phyloP scores from a whole-genome alignment of 2,329 filamentous ascomycete species.

The Ascochyta lentis region DNA sequence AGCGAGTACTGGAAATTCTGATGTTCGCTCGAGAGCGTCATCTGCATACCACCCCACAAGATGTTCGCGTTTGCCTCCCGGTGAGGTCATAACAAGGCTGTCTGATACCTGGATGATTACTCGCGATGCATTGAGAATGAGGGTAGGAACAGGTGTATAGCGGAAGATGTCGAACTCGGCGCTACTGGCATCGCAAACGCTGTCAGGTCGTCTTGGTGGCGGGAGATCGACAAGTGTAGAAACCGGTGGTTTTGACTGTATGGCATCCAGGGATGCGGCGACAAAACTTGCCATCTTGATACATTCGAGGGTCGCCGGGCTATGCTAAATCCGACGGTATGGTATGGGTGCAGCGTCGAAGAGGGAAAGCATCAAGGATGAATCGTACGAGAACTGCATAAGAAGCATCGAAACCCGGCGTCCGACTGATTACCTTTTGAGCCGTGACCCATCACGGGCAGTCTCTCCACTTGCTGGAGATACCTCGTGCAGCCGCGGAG shows the following conservation, averaged over 20 bases:
- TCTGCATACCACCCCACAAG: constrained; percentile 49
- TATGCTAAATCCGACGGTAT: constrained; percentile 17
- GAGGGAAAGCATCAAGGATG: constrained; percentile 3
- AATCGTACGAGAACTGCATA: constrained; percentile 34
- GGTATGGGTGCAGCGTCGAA: constrained; percentile 7
- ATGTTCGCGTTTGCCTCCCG: constrained; percentile 39
- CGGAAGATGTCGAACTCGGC: constrained; percentile 37
- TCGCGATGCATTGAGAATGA: constrained; percentile 55
- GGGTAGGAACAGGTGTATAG: constrained; percentile 51
- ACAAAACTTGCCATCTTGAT: constrained; percentile 20
- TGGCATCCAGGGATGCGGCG: constrained; percentile 19
- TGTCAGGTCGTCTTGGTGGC: constrained; percentile 13
- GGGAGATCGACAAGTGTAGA: constrained; percentile 25
- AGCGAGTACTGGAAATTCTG: constrained; percentile 47
- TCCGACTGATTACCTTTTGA: constrained; percentile 8
- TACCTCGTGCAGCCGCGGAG: background rate
- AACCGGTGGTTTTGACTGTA: constrained; percentile 13
- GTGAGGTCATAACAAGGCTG: constrained; percentile 49
- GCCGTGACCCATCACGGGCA: background rate
- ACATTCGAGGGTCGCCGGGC: constrained; percentile 5
- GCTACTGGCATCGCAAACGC: constrained; percentile 14
- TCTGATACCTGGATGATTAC: constrained; percentile 58
- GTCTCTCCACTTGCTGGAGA: background rate
- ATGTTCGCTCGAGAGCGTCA: constrained; percentile 45
- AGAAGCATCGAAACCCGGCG: constrained; percentile 10